Conservation (phyloP, 352 stramenopile species). For the Phytophthora ramorum region DNA sequence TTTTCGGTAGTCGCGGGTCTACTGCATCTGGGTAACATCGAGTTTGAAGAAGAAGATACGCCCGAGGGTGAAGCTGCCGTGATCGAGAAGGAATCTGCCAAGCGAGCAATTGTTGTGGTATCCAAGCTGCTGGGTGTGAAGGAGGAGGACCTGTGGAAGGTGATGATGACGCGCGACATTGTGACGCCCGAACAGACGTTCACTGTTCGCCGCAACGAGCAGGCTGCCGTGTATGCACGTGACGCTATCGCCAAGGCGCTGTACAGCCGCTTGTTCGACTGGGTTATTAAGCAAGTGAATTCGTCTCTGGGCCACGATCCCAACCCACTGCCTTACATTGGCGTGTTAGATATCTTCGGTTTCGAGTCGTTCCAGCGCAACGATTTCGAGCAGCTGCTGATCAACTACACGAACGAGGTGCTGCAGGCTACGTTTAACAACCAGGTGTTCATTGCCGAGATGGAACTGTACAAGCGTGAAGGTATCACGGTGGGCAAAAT, state of each 20-base stretch:
- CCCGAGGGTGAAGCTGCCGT: conserved; percentile 78
- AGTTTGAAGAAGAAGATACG: conserved; percentile 93
- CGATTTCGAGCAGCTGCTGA: conserved; percentile 91
- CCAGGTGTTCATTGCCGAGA: conserved; percentile 91
- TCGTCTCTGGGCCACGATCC: conserved; percentile 82
- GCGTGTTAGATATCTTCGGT: conserved; percentile 92
- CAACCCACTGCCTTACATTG: conserved; percentile 86
- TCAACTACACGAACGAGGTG: conserved; percentile 93
- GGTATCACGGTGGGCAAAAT: conserved; percentile 91
- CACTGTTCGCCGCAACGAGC: conserved; percentile 79
- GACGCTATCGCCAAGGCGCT: conserved; percentile 95
- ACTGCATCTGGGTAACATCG: conserved; percentile 96
- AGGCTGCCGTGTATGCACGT: conserved; percentile 88
- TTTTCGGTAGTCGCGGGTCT: conserved; percentile 94
- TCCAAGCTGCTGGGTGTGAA: conserved; percentile 76
- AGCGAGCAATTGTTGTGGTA: conserved; percentile 59
- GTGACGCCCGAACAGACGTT: conserved; percentile 87
- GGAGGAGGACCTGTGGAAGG: conserved; percentile 63
- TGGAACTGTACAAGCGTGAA: conserved; percentile 92
- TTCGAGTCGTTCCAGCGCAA: conserved; percentile 93
- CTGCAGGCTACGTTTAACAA: conserved; percentile 91
- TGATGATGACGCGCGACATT: conserved; percentile 91
- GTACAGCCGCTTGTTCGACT: conserved; percentile 94
- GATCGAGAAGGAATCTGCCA: conserved; percentile 75
- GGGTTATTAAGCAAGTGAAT: conserved; percentile 94